Conservation (phyloP, 1,139 yeast genomes). For the Diutina mesorugosa region DNA sequence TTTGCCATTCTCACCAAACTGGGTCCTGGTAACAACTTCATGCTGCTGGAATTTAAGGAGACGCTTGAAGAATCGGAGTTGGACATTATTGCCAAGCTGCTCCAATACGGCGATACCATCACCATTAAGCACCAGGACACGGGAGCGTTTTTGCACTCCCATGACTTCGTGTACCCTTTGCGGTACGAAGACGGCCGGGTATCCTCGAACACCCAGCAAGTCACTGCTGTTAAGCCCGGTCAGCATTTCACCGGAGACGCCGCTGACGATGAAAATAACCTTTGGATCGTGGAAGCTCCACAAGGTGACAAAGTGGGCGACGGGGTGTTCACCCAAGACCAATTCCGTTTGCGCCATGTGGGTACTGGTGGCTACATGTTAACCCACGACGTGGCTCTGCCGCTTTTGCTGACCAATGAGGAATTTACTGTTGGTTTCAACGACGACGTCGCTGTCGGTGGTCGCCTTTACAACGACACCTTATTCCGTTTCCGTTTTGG, state of each 20-base stretch:
- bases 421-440: slow-evolving; percentile 67
- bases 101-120: slow-evolving; percentile 63
- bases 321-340: slow-evolving; percentile 40
- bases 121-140: slow-evolving; percentile 74
- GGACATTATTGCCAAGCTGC: slow-evolving; percentile 56
- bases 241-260: slow-evolving; percentile 6
- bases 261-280: slow-evolving; percentile 47
- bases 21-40: slow-evolving; percentile 92
- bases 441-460: slow-evolving; percentile 36
- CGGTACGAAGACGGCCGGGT: slow-evolving; percentile 95
- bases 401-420: slow-evolving; percentile 78
- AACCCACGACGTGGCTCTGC: slow-evolving; percentile 98
- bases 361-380: slow-evolving; percentile 66
- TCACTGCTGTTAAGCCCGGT: slow-evolving; percentile 49
- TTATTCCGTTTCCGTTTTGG: slow-evolving; percentile 62
- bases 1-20: slow-evolving; percentile 69
- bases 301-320: slow-evolving; percentile 14
- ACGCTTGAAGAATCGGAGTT: slow-evolving; percentile 74
- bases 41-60: slow-evolving; percentile 90
- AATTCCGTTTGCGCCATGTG: slow-evolving; percentile 71
- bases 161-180: slow-evolving; percentile 58
- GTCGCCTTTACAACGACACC: slow-evolving; percentile 50
- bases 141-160: slow-evolving; percentile 71
- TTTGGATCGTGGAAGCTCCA: slow-evolving; percentile 62
- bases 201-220: slow-evolving; percentile 92